Evolutionary conservation across 164 flowering plant genomes (phyloP).

Genomic region (Tetracentron sinense): DNA sequence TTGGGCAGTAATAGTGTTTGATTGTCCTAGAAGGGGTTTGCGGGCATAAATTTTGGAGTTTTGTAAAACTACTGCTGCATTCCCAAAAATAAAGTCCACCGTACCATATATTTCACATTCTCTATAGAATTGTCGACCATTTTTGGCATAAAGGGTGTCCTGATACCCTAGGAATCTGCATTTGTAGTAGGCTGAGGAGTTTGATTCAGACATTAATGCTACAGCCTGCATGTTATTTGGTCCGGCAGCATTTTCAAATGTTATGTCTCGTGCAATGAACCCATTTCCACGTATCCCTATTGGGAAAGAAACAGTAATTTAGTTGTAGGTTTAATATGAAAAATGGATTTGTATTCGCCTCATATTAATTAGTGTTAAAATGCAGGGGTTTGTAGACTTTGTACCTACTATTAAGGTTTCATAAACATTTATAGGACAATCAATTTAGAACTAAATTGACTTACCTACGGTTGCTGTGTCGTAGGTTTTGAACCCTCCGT

Average conservation of each 20-base stretch:
- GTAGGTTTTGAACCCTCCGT: no score
- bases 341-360: no score
- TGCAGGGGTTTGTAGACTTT: no score
- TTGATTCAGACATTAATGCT: background rate
- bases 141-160: background rate
- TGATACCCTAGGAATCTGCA: background rate
- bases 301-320: no score
- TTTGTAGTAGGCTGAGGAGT: background rate
- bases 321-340: no score
- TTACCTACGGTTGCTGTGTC: no score
- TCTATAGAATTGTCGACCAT: background rate
- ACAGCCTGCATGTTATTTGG: background rate
- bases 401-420: no score
- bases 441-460: no score
- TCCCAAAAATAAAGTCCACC: background rate
- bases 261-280: background rate
- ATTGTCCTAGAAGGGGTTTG: background rate
- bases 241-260: background rate
- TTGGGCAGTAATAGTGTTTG: background rate
- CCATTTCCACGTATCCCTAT: no score
- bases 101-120: background rate
- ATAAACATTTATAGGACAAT: no score
- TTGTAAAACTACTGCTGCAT: background rate
- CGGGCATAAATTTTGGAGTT: background rate
- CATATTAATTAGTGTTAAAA: no score